These are phyloP conservation scores for Leccinum holopus DNA, from an alignment of 1,284 basidiomycete genomes.

Conservation along the genomic window DNA sequence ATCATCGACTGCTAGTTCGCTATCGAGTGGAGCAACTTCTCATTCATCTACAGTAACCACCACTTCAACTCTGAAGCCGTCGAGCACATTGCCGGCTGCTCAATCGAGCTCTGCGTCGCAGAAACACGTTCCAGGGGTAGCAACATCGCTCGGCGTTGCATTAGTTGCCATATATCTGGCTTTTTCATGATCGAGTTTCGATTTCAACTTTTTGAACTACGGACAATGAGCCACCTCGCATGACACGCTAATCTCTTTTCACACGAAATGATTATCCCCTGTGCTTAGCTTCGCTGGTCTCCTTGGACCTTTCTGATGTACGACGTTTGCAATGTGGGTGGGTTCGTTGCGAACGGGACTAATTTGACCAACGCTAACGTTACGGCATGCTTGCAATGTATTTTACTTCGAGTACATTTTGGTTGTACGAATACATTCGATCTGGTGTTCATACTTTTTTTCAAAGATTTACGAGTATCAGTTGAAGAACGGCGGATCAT, in stretches of 20 bases:
- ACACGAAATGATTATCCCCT: constrained; percentile 16
- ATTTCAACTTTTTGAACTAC: constrained; percentile 11
- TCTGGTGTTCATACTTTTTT: neutral
- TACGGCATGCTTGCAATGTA: constrained; percentile 19
- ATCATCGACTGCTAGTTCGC: constrained; percentile 1
- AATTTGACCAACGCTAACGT: constrained; percentile 9
- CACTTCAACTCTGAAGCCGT: constrained; percentile 1
- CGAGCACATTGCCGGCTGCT: constrained; percentile 13
- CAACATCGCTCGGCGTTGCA: constrained; percentile 15
- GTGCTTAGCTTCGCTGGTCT: constrained; percentile 12
- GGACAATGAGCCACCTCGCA: constrained; percentile 12
- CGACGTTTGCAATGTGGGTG: constrained; percentile 19
- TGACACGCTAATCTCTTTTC: constrained; percentile 11
- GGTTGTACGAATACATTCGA: constrained; percentile 24
- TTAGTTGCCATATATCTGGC: constrained; percentile 18
- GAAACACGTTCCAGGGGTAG: constrained; percentile 18
- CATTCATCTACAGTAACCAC: constrained; percentile 10
- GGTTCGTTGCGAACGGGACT: constrained; percentile 13
- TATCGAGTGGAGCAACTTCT: constrained; percentile 3
- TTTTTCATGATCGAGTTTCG: constrained; percentile 21
- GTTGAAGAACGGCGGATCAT: constrained; percentile 11
- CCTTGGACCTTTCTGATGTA: constrained; percentile 14
- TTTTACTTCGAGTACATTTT: constrained; percentile 22
- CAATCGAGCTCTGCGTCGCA: constrained; percentile 28
- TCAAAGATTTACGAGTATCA: constrained; percentile 9